A percentile compares a stretch with the other conserved stretches of the same genome.
These are phyloP conservation scores for Meripilus lineatus DNA, from an alignment of 1,284 basidiomycete genomes.

Conservation along the genomic window DNA sequence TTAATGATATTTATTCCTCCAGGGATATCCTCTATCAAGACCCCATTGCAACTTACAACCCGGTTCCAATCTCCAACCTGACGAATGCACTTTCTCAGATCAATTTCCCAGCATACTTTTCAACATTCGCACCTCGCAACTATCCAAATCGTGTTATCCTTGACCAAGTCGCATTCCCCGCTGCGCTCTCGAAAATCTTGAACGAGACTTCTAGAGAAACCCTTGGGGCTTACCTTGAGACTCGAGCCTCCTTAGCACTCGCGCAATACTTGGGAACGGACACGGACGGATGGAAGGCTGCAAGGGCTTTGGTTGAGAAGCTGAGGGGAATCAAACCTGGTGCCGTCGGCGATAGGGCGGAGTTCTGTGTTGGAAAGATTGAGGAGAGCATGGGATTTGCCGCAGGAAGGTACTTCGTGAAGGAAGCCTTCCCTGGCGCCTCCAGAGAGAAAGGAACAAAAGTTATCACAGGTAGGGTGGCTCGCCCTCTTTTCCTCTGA, in stretches of 20 bases:
- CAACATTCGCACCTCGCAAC: constrained; percentile 73
- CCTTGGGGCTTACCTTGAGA: constrained; percentile 84
- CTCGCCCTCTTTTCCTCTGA: neutral
- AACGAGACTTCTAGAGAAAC: constrained; percentile 65
- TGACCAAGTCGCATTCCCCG: constrained; percentile 79
- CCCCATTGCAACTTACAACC: constrained; percentile 89
- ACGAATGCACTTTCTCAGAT: constrained; percentile 74
- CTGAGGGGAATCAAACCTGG: constrained; percentile 87
- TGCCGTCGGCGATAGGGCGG: constrained; percentile 76
- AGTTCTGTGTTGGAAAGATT: constrained; percentile 66
- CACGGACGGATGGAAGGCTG: constrained; percentile 73
- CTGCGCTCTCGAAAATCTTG: constrained; percentile 67
- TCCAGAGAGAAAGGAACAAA: constrained; percentile 78
- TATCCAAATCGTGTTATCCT: constrained; percentile 80
- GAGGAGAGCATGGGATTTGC: constrained; percentile 71
- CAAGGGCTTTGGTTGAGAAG: constrained; percentile 63
- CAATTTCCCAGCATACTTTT: constrained; percentile 80
- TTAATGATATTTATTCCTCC: constrained; percentile 1
- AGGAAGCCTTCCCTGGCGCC: constrained; percentile 80
- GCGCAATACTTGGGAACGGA: constrained; percentile 67
- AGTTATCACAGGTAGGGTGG: constrained; percentile 68
- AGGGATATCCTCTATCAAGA: constrained; percentile 69
- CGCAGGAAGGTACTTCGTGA: constrained; percentile 79
- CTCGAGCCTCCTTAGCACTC: constrained; percentile 61
- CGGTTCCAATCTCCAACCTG: constrained; percentile 64